Evolutionary conservation across 1,284 basidiomycete genomes (phyloP).

Genomic region (Mycena sp.): DNA sequence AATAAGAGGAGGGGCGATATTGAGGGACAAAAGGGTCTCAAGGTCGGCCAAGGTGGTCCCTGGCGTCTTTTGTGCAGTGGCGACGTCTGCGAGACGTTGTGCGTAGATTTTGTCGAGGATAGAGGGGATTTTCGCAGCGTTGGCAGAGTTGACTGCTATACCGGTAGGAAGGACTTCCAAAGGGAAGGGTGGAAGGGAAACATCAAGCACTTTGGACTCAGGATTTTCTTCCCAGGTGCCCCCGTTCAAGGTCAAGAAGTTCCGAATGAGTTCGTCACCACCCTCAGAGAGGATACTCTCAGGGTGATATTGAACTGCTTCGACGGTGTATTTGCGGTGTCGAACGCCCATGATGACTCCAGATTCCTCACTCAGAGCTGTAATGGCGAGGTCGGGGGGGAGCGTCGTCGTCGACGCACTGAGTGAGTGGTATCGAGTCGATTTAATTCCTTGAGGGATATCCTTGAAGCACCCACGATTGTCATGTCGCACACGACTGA

Average conservation of each 20-base stretch:
- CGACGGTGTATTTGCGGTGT: constrained; percentile 87
- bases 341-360: constrained; percentile 99
- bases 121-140: constrained; percentile 61
- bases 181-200: constrained; percentile 69
- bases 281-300: constrained; percentile 94
- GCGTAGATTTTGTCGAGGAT: constrained; percentile 69
- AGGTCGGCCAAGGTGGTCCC: constrained; percentile 79
- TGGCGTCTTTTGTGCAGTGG: constrained; percentile 70
- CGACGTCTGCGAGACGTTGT: constrained; percentile 78
- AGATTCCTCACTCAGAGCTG: constrained; percentile 86
- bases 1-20: constrained; percentile 83
- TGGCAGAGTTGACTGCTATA: constrained; percentile 43
- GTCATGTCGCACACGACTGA: constrained; percentile 90
- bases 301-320: constrained; percentile 98
- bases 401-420: constrained; percentile 85
- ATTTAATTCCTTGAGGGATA: constrained; percentile 85
- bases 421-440: constrained; percentile 97
- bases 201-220: constrained; percentile 71
- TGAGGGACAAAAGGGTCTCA: too few species aligned
- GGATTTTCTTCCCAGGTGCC: constrained; percentile 91
- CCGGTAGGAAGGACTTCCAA: constrained; percentile 55
- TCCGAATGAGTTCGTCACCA: constrained; percentile 84
- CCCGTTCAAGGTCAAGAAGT: constrained; percentile 87
- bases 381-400: constrained; percentile 86
- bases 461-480: constrained; percentile 89